phyloP scores from a whole-genome alignment of 208 protist species.

The Leptomonas pyrrhocoris region DNA sequence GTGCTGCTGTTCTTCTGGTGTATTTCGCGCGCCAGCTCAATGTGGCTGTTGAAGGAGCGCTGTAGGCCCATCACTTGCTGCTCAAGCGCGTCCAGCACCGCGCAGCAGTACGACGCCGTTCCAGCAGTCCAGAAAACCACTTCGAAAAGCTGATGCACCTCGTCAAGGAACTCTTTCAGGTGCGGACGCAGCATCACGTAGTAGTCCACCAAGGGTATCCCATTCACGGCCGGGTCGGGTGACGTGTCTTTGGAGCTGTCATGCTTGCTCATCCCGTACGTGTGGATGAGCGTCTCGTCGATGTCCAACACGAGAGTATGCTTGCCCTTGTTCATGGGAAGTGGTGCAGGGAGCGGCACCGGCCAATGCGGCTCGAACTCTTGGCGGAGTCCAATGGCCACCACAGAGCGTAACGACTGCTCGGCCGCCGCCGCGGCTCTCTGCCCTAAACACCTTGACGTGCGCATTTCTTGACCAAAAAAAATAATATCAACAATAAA shows the following conservation, averaged over 20 bases:
- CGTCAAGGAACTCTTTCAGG: constrained; percentile 71
- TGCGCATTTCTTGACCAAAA: constrained; percentile 13
- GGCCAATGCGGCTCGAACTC: constrained; percentile 71
- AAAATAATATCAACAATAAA: not conserved
- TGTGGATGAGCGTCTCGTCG: constrained; percentile 86
- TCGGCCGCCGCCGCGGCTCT: constrained; percentile 20
- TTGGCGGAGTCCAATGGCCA: constrained; percentile 50
- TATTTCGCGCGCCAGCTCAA: constrained; percentile 47
- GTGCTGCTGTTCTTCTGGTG: constrained; percentile 37
- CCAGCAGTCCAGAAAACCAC: constrained; percentile 90
- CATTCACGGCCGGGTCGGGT: constrained; percentile 23
- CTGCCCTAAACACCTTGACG: constrained; percentile 14
- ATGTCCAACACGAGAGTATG: constrained; percentile 89
- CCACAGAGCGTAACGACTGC: constrained; percentile 43
- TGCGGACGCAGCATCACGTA: constrained; percentile 67
- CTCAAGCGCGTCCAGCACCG: constrained; percentile 78
- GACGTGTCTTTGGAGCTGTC: constrained; percentile 17
- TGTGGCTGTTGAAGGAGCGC: constrained; percentile 69
- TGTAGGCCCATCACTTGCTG: constrained; percentile 75
- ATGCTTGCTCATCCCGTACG: constrained; percentile 55
- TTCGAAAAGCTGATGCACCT: constrained; percentile 82
- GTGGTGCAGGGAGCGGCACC: constrained; percentile 66
- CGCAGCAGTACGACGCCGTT: constrained; percentile 82
- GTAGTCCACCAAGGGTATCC: constrained; percentile 42
- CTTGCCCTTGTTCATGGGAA: constrained; percentile 44